These are phyloP conservation scores for Penicillium sp. DNA, from an alignment of 2,329 filamentous ascomycete species.

Conservation along the genomic window DNA sequence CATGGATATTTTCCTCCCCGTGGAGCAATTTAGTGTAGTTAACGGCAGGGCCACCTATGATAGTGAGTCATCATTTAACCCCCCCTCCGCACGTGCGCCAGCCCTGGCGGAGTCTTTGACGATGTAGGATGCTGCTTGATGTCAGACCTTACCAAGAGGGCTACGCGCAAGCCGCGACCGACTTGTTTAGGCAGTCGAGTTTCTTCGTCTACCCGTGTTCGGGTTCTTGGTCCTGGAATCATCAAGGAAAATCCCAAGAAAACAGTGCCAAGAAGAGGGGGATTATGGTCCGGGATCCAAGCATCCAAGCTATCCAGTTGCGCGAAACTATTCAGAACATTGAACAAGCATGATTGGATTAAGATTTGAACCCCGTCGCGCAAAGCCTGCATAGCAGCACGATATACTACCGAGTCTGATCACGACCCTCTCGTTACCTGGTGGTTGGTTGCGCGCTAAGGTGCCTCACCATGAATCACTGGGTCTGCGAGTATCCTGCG, in stretches of 20 bases:
- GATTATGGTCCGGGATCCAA: not conserved
- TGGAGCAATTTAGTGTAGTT: not conserved
- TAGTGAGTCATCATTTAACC: not conserved
- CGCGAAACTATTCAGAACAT: not conserved
- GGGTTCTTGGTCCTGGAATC: not conserved
- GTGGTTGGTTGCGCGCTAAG: not conserved
- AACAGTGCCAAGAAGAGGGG: constrained; percentile 4
- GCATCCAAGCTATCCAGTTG: not conserved
- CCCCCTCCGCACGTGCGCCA: constrained; percentile 3
- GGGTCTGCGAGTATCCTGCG: constrained; percentile 3
- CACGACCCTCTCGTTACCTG: constrained; percentile 2
- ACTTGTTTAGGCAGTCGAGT: constrained; percentile 9
- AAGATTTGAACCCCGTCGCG: not conserved
- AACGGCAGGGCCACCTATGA: constrained; percentile 10
- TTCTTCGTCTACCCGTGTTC: not conserved
- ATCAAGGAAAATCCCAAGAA: not conserved
- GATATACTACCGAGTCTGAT: constrained; percentile 2
- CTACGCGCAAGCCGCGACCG: constrained; percentile 3
- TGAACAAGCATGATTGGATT: not conserved
- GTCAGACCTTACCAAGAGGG: not conserved
- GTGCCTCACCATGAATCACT: constrained; percentile 10
- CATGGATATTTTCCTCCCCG: not conserved
- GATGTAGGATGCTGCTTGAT: not conserved
- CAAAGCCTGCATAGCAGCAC: constrained; percentile 6
- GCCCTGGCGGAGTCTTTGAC: not conserved